Base-by-base conservation (phyloP, 257 asterid species). In the Gardenia jasminoides region DNA sequence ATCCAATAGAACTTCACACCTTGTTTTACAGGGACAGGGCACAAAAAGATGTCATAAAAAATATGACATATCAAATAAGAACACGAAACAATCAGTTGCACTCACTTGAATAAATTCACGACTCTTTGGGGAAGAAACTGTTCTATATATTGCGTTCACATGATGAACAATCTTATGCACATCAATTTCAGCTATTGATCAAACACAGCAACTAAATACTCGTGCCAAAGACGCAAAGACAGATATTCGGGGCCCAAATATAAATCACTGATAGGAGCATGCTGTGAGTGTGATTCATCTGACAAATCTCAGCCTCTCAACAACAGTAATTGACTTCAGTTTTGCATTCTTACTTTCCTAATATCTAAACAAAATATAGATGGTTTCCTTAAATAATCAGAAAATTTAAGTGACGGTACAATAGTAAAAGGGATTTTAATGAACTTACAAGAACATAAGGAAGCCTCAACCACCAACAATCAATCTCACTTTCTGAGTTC, bases 391-490 rank as follows among this genome's bases (percentile, higher is more conserved):
- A 47, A 72, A 22, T 11, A 24, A 43, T 39, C 33, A 43, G 44
- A 61, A 75, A 12, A 43, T 80, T 72, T 79, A 67, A 64, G 73
- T 4, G 48, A 67, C n/a, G n/a, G 15, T 31, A 47, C 26, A 24
- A 24, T n/a, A 33, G 15, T 12, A 22, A 56, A 74, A 12, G 47
- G 39, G 17, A 7, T 43, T 52, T n/a, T 20, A 36, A 47, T 47
- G 4, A 79, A 86, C 98, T 75, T 93, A 95, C 99, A 33, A 92
- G 90, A 81, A 89, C 97, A 76, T 86, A 93, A 22, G 93, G 97
- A 83, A 93, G 98, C 74, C 84, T 85, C 83, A 44, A 79, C 99
- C 99, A 95, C 99, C 98, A 95, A 26, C 76, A 78, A 67, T 87
- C 88, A 41, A 85, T 75, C 81, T 79, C 89, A 76, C 76, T 83